Conservation (phyloP, 2,329 filamentous ascomycete genomes). For the Penicillium sp. region DNA sequence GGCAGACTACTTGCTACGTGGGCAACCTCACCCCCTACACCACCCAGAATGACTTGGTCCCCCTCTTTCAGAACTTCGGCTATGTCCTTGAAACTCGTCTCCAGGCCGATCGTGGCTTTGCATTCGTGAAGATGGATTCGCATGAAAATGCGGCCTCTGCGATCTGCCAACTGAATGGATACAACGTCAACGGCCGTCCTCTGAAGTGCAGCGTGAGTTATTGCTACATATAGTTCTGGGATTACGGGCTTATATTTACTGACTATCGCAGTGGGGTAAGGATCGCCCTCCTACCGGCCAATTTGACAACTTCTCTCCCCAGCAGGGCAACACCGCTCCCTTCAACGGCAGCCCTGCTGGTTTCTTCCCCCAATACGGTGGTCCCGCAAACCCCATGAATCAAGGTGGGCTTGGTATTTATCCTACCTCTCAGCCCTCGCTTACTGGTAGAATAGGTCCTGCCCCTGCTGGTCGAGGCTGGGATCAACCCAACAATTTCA, state of each 20-base stretch:
- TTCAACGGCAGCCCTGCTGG: slow-evolving; percentile 66
- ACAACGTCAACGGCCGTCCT: slow-evolving; percentile 93
- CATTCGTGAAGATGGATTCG: slow-evolving; percentile 98
- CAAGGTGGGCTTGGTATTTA: slow-evolving; percentile 39
- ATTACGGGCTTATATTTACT: slow-evolving; percentile 22
- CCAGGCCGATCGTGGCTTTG: slow-evolving; percentile 94
- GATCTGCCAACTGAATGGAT: slow-evolving; percentile 94
- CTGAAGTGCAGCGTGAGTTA: slow-evolving; percentile 93
- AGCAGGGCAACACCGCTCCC: slow-evolving; percentile 57
- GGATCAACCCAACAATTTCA: slow-evolving; percentile 45
- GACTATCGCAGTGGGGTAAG: slow-evolving; percentile 75
- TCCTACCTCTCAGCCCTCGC: slow-evolving; percentile 8
- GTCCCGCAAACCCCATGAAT: slow-evolving; percentile 56
- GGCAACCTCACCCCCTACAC: slow-evolving; percentile 97
- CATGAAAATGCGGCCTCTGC: slow-evolving; percentile 98
- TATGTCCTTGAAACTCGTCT: slow-evolving; percentile 96
- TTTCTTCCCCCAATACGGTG: slow-evolving; percentile 87
- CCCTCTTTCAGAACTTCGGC: slow-evolving; percentile 96
- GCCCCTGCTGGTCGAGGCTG: slow-evolving; percentile 51
- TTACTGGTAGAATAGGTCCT: slow-evolving; percentile 35
- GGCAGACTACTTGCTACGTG: slow-evolving; percentile 98
- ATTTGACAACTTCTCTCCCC: slow-evolving; percentile 70
- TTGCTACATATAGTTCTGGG: not conserved
- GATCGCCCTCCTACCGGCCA: slow-evolving; percentile 82
- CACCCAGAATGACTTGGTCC: slow-evolving; percentile 90